Percentiles rank a stretch among this genome's conserved stretches.
Conservation (phyloP, 2,329 filamentous ascomycete species). For the Lojkania enalia region DNA sequence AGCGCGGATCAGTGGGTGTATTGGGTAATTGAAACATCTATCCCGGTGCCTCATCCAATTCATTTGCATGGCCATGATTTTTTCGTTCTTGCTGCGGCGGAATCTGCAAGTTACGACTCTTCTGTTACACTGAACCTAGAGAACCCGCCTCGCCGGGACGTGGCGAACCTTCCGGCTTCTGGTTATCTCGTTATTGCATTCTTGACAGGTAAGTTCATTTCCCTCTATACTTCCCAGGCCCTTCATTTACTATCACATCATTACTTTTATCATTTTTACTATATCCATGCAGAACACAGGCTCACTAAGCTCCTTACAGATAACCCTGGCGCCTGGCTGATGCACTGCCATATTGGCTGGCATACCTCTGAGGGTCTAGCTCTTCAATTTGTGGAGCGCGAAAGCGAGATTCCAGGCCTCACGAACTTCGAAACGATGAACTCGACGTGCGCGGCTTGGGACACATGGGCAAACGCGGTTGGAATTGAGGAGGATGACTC, state of each 20-base stretch:
- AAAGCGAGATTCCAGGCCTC: slow-evolving; percentile 16
- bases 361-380: slow-evolving; percentile 42
- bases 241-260: too few relatives aligned
- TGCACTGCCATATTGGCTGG: slow-evolving; percentile 8
- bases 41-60: slow-evolving; percentile 29
- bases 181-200: slow-evolving; percentile 56
- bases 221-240: too few relatives aligned
- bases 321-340: slow-evolving; percentile 39
- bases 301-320: too few relatives aligned
- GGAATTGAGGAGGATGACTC: slow-evolving; percentile 26
- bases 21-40: slow-evolving; percentile 23
- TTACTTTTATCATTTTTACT: too few relatives aligned
- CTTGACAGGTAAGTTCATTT: too few relatives aligned
- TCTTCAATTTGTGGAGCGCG: slow-evolving; percentile 53
- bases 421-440: slow-evolving; percentile 8
- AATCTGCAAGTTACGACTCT: slow-evolving; percentile 17
- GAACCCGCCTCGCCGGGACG: slow-evolving; percentile 39
- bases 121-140: slow-evolving; percentile 25
- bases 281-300: too few relatives aligned
- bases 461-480: slow-evolving; percentile 5
- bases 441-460: slow-evolving; percentile 21
- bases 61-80: slow-evolving; percentile 53
- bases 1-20: slow-evolving; percentile 25
- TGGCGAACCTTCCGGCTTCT: slow-evolving; percentile 28
- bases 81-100: slow-evolving; percentile 51